These are phyloP conservation scores for Ciborinia camelliae DNA, from an alignment of 2,329 filamentous ascomycete genomes.

Conservation along the genomic window DNA sequence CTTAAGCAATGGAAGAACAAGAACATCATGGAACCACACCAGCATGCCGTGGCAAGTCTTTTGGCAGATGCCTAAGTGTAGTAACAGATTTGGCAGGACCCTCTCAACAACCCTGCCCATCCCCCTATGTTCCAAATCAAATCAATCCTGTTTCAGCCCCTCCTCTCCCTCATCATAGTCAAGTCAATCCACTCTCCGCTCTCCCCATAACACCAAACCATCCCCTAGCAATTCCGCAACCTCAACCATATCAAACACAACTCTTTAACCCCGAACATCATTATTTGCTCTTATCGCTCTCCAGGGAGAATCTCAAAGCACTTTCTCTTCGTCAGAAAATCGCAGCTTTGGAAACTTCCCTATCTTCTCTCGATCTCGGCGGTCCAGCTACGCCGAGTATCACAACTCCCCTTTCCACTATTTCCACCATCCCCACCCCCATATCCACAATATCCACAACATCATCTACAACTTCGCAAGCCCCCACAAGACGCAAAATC, in stretches of 20 bases:
- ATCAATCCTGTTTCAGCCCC: background rate
- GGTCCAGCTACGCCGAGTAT: background rate
- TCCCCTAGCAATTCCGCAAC: constrained; percentile 30
- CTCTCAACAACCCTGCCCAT: background rate
- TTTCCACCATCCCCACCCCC: background rate
- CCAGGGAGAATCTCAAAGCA: constrained; percentile 41
- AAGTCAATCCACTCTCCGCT: background rate
- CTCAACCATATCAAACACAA: background rate
- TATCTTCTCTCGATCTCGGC: constrained; percentile 18
- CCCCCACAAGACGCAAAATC: constrained; percentile 16
- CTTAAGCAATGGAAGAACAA: background rate
- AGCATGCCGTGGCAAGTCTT: background rate
- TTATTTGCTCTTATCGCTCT: constrained; percentile 45
- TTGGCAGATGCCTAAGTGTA: background rate
- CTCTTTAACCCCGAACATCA: constrained; percentile 44
- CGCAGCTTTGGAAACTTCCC: constrained; percentile 39
- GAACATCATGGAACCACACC: background rate
- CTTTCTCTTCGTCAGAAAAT: constrained; percentile 43
- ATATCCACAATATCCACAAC: too few species aligned
- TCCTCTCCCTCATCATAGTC: background rate
- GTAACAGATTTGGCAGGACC: background rate
- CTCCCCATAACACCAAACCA: background rate
- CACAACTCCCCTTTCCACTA: background rate
- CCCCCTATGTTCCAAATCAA: background rate
- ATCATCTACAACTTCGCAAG: too few species aligned